A percentile compares a stretch with the other conserved stretches of the same genome.
phyloP scores from a whole-genome alignment of 2,329 filamentous ascomycete species.

The Macroventuria anomochaeta region DNA sequence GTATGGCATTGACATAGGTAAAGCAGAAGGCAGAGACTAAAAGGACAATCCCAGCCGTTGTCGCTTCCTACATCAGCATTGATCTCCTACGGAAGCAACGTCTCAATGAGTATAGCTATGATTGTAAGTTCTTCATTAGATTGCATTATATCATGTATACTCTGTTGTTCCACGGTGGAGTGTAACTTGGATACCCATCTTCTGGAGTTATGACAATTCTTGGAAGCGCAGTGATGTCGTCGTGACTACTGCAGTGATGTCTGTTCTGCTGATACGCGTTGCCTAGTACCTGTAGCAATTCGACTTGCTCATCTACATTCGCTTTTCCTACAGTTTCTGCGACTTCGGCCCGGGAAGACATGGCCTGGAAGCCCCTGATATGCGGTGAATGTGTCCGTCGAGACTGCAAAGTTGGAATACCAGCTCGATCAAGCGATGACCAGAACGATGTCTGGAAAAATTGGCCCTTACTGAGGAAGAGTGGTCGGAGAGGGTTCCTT shows the following conservation, averaged over 20 bases:
- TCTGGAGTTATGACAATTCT: not conserved
- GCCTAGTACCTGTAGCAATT: not conserved
- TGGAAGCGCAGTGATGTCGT: not conserved
- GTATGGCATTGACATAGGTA: no score
- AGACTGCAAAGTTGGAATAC: not conserved
- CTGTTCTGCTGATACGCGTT: not conserved
- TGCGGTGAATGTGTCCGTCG: not conserved
- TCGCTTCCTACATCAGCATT: no score
- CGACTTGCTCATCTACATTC: slow-evolving; percentile 3
- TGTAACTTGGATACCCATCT: no score
- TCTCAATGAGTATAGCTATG: no score
- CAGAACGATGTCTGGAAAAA: slow-evolving; percentile 2
- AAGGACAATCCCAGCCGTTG: no score
- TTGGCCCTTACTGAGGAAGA: not conserved
- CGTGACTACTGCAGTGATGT: not conserved
- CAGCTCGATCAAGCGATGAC: not conserved
- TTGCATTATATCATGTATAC: no score
- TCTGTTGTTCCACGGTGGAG: no score
- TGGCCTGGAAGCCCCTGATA: not conserved
- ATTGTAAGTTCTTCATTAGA: no score
- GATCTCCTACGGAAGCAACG: no score
- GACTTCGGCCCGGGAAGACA: not conserved
- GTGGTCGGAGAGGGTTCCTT: not conserved
- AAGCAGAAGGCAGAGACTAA: no score
- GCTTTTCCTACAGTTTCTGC: not conserved